Base-by-base conservation (phyloP, 148 eudicot genomes). In the Nepenthes mirabilis region DNA sequence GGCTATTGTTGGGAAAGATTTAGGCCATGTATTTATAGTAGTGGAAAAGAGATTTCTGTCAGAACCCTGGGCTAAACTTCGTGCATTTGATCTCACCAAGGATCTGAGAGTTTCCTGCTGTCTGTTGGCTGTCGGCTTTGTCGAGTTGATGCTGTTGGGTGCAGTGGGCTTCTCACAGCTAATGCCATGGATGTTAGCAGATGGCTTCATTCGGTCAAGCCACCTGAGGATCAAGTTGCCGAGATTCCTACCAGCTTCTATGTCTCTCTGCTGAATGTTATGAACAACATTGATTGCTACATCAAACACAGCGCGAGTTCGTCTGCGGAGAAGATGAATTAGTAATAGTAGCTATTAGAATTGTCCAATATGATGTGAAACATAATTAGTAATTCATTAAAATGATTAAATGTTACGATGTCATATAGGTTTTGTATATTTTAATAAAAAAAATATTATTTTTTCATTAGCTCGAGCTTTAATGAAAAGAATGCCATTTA, bases 161-260 rank as follows among this genome's bases (percentile, higher is more conserved):
- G 75, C 66, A 33, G 71, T 74, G 34, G 59, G 77, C 50, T 61
- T 61, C 57, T 60, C 73, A 6, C 48, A 47, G 11, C 74, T 34
- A 13, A 58, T 52, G 14, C 74, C 76, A 61, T 84, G 76, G 50
- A 91, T 88, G 54, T 88, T 82, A 65, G 97, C 97, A 1, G 89
- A 79, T 47, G 96, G 97, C 75, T 91, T 91, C 72, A 78, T 68
- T 58, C 36, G 72, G 77, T 88, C 86, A 2, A 88, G 88, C 69
- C 79, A 73, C 43, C 90, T 78, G 56, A 87, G 95, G 67, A 91
- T 85, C 79, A 93, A 59, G 74, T 87, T 87, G 1, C 95, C 95
- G 2, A 91, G 69, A 62, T 59, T 91, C 65, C 88, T 78, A 59
- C 95, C 93, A 47, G 79, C 88, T 72, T 83, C 83, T 36, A 87